Base-by-base conservation (phyloP, 2,329 filamentous ascomycete species). In the Colletotrichum aenigma region DNA sequence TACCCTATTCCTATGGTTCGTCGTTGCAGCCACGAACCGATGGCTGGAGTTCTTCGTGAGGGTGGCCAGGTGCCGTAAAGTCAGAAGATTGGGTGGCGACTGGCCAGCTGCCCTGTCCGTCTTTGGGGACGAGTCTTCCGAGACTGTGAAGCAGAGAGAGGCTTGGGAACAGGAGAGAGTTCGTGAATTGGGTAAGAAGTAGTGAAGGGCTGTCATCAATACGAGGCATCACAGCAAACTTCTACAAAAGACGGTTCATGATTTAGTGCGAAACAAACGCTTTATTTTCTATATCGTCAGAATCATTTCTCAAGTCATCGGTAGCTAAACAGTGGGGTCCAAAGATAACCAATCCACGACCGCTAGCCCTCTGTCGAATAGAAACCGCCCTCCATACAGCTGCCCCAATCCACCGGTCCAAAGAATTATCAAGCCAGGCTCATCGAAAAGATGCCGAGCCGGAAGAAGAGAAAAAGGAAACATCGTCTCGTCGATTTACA, bases 241-340 rank as follows among this genome's bases (percentile, higher is more conserved):
- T 21, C 15, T 34, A 18, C 38, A 32, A 18, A 60, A 13, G 18
- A 16, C 21, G n/a, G 9, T 4, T 15, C 56, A 48, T 16, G 6
- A 9, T 52, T 62, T 65, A 58, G 28, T 28, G 74, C 52, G 70
- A 75, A 74, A 65, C 15, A 74, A 43, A 74, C 70, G 74, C 74
- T 75, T 69, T 60, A 75, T 75, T 75, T 36, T 75, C 74, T 75
- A 75, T 69, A 65, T 75, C 74, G 70, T 75, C 70, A 75, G 66
- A 73, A 73, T 75, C 74, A 32, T 74, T 73, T 69, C 43, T 75
- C n/a, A 75, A 75, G 56, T 74, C 74, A 66, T 75, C 56, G 62
- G 36, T 60, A 69, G 65, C 73, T 38, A 16, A 65, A 48, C 65
- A 69, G 64, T 30, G 74, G 24, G 43, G 36, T 28, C 38, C 71